Evolutionary conservation across 305 asterid species (phyloP).

Genomic region (Fraxinus latifolia): DNA sequence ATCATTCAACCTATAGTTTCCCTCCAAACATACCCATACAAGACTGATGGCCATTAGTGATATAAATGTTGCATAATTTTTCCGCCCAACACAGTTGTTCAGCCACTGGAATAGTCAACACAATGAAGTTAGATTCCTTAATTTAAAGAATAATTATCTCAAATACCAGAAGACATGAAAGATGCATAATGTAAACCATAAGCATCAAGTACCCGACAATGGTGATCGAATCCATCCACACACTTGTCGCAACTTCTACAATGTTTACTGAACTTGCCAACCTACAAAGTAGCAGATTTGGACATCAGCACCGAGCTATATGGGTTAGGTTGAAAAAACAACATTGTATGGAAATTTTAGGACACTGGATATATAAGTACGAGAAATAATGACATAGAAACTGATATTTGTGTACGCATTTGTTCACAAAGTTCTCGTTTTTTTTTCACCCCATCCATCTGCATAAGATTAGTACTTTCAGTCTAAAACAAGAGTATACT

Average conservation of each 20-base stretch:
- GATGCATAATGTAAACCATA: neutral
- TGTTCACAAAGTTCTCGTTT: neutral
- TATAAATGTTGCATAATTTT: slow-evolving; percentile 78
- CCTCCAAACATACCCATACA: slow-evolving; percentile 73
- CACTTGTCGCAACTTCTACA: slow-evolving; percentile 99
- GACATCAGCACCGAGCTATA: slow-evolving; percentile 18
- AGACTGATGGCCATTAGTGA: slow-evolving; percentile 82
- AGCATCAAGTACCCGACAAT: slow-evolving; percentile 76
- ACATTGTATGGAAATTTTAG: neutral
- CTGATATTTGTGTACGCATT: neutral
- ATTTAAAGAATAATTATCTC: neutral
- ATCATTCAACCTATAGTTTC: slow-evolving; percentile 6
- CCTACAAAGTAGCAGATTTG: slow-evolving; percentile 40
- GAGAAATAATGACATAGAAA: neutral
- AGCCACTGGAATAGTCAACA: slow-evolving; percentile 71
- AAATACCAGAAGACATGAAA: neutral
- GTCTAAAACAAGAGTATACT: neutral
- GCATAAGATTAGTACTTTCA: neutral
- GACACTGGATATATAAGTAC: neutral
- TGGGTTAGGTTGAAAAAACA: neutral
- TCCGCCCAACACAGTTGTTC: slow-evolving; percentile 92
- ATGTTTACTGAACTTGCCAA: slow-evolving; percentile 94
- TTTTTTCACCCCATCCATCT: neutral
- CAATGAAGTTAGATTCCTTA: slow-evolving; percentile 33
- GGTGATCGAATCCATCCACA: slow-evolving; percentile 99